phyloP scores from a whole-genome alignment of 129 eudicot genomes.

The Pittosporum tobira region DNA sequence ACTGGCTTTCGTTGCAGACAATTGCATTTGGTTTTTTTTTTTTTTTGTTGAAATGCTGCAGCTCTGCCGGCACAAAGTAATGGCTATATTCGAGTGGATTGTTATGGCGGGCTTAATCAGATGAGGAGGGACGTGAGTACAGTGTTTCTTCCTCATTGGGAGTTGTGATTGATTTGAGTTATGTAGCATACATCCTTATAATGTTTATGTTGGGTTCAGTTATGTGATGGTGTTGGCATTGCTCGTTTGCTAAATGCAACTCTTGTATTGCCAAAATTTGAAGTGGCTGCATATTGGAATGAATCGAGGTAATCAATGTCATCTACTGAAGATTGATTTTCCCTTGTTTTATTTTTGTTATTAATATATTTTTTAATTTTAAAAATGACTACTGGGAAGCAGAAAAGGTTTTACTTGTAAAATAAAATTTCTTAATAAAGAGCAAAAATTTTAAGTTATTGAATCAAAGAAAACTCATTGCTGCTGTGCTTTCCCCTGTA shows the following conservation, averaged over 20 bases:
- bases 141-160: background rate
- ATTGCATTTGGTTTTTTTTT: slow-evolving; percentile 59
- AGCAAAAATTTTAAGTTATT: too few relatives aligned
- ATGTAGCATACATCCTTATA: background rate
- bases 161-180: background rate
- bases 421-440: too few relatives aligned
- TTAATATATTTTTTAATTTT: too few relatives aligned
- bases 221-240: slow-evolving; percentile 96
- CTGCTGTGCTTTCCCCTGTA: background rate
- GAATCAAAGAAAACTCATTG: background rate
- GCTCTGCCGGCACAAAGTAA: slow-evolving; percentile 72
- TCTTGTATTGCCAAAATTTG: slow-evolving; percentile 92
- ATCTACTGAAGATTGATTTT: background rate
- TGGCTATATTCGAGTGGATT: slow-evolving; percentile 97
- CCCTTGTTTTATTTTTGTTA: background rate
- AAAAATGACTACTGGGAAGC: background rate
- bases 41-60: slow-evolving; percentile 86
- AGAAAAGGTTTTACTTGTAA: too few relatives aligned
- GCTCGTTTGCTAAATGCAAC: slow-evolving; percentile 93
- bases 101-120: slow-evolving; percentile 98
- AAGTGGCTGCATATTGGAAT: slow-evolving; percentile 97
- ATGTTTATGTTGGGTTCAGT: slow-evolving; percentile 32
- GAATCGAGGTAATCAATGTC: slow-evolving; percentile 63
- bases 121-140: slow-evolving; percentile 95
- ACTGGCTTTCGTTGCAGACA: slow-evolving; percentile 82